Conservation (phyloP, 441 rosid genomes). For the Adansonia madagascariensis region DNA sequence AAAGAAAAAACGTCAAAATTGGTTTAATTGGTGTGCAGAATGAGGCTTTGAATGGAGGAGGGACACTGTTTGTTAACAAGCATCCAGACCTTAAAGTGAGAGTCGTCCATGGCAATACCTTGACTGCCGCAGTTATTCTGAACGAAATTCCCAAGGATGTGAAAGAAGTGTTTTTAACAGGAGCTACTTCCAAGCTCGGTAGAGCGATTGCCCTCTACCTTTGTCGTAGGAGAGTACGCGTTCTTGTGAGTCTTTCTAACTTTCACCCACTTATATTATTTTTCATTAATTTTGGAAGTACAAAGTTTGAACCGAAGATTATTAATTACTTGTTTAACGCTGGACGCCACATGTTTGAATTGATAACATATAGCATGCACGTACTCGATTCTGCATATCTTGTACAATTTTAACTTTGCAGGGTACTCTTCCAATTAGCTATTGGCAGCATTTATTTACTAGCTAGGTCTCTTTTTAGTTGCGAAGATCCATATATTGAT, state of each 20-base stretch:
- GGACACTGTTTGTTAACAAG: constrained; percentile 83
- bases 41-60: constrained; percentile 94
- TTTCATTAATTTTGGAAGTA: background rate
- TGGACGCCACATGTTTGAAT: no score
- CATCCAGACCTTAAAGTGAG: constrained; percentile 77
- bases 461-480: no score
- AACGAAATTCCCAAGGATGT: constrained; percentile 72
- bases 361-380: no score
- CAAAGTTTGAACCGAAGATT: background rate
- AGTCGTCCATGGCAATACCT: constrained; percentile 95
- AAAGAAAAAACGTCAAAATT: background rate
- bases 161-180: constrained; percentile 81
- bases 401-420: no score
- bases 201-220: constrained; percentile 95
- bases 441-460: no score
- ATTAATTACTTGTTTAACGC: no score
- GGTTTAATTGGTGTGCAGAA: constrained; percentile 49
- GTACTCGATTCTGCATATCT: no score
- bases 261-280: background rate
- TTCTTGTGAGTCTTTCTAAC: constrained; percentile 61
- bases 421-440: no score
- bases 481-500: no score
- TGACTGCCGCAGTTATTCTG: constrained; percentile 92
- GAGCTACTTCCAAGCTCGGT: constrained; percentile 98
- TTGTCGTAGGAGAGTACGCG: constrained; percentile 70